A percentile compares a stretch with the other conserved stretches of the same genome.
These are phyloP conservation scores for Fusarium hostae DNA, from an alignment of 2,329 filamentous ascomycete genomes.

Conservation along the genomic window DNA sequence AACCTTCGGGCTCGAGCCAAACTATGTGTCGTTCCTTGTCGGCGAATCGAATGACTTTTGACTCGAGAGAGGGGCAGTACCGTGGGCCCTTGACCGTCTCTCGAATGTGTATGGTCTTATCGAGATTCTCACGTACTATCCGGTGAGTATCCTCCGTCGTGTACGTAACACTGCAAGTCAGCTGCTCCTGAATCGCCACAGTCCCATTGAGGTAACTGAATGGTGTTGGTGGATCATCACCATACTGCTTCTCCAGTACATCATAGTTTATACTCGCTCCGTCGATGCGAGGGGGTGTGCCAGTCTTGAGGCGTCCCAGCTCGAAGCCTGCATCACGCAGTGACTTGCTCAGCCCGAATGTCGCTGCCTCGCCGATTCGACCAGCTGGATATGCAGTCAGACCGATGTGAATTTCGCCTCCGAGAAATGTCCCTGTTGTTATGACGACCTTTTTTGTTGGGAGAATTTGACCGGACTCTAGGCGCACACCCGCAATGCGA, in stretches of 20 bases:
- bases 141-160: conserved; percentile 87
- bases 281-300: conserved; percentile 89
- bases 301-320: conserved; percentile 91
- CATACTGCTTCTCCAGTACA: conserved; percentile 76
- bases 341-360: conserved; percentile 91
- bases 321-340: conserved; percentile 88
- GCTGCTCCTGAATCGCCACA: conserved; percentile 82
- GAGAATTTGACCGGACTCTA: conserved; percentile 89
- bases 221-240: conserved; percentile 86
- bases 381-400: conserved; percentile 86
- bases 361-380: conserved; percentile 92
- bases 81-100: conserved; percentile 94
- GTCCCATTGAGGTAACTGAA: conserved; percentile 90
- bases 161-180: conserved; percentile 87
- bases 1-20: conserved; percentile 97
- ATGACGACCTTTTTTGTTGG: conserved; percentile 86
- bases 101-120: conserved; percentile 95
- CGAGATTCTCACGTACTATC: conserved; percentile 87
- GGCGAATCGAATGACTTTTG: conserved; percentile 89
- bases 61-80: conserved; percentile 95
- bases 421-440: conserved; percentile 94
- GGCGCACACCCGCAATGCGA: conserved; percentile 83
- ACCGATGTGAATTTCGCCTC: conserved; percentile 96
- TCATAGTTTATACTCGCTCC: conserved; percentile 83
- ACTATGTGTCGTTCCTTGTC: conserved; percentile 86